Percentiles rank a stretch among this genome's conserved stretches.
Evolutionary conservation across 345 rosid species (phyloP).

Genomic region (Lagerstroemia speciosa): DNA sequence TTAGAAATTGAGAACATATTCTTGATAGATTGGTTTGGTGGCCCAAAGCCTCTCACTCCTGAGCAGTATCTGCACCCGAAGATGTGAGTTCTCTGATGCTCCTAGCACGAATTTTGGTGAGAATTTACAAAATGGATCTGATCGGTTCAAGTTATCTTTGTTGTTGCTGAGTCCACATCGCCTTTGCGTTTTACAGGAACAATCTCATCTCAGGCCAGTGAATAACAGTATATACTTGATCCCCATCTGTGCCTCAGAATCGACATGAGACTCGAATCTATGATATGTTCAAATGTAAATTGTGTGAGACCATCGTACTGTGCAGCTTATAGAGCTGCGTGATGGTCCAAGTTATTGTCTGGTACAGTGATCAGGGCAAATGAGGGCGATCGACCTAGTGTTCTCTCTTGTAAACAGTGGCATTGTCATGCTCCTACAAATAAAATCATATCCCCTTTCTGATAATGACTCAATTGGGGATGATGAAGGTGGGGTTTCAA

Average conservation of each 20-base stretch:
- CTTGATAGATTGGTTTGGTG: constrained; percentile 88
- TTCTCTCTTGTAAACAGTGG: not conserved
- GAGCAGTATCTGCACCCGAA: constrained; percentile 62
- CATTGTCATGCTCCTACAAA: not conserved
- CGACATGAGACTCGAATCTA: not conserved
- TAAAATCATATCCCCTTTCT: not conserved
- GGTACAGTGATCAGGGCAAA: not conserved
- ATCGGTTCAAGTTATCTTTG: not conserved
- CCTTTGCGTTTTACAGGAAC: not conserved
- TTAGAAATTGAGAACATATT: constrained; percentile 63
- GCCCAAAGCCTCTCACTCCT: constrained; percentile 69
- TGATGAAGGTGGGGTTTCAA: not conserved
- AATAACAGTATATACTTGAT: not conserved
- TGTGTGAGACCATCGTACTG: not conserved
- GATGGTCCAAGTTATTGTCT: not conserved
- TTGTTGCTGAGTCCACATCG: not conserved
- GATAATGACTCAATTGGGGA: not conserved
- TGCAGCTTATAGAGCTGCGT: not conserved
- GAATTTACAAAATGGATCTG: not conserved
- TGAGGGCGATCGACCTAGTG: not conserved
- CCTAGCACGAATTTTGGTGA: not conserved
- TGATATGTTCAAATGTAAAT: not conserved
- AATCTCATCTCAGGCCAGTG: not conserved
- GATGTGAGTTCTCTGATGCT: constrained; percentile 31
- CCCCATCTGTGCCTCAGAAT: not conserved